A percentile compares a stretch with the other conserved stretches of the same genome.
Evolutionary conservation across 768 basidiomycete species (phyloP).

Genomic region (Aureoboletus auriporus): DNA sequence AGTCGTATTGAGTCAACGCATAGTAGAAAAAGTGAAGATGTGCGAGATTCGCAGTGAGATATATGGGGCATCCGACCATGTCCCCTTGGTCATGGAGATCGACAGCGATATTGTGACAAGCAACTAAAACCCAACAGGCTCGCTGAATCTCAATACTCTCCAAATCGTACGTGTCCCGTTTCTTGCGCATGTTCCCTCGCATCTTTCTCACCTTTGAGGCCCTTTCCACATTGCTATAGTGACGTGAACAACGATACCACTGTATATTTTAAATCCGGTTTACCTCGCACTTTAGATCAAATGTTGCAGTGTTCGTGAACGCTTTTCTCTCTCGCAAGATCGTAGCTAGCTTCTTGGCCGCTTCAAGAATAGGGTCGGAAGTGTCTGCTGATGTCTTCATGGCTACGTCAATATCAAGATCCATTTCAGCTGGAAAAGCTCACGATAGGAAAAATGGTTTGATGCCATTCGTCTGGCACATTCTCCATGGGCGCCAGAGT

Average conservation of each 20-base stretch:
- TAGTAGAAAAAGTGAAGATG: conserved; percentile 61
- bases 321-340: conserved; percentile 74
- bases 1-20: conserved; percentile 76
- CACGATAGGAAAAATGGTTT: conserved; percentile 72
- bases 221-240: conserved; percentile 69
- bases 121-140: neutral
- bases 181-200: conserved; percentile 82
- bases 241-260: conserved; percentile 4
- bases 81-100: conserved; percentile 77
- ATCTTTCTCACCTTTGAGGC: conserved; percentile 91
- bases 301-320: conserved; percentile 88
- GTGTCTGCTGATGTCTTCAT: conserved; percentile 30
- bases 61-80: conserved; percentile 85
- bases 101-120: conserved; percentile 38
- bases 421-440: conserved; percentile 14
- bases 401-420: conserved; percentile 22
- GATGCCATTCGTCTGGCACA: conserved; percentile 85
- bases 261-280: conserved; percentile 14
- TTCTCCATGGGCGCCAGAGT: conserved; percentile 74
- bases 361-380: conserved; percentile 54
- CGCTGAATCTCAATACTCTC: conserved; percentile 58
- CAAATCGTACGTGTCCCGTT: conserved; percentile 84
- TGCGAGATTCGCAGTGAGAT: conserved; percentile 86
- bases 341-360: conserved; percentile 67
- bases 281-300: conserved; percentile 86